phyloP scores from a whole-genome alignment of 2,329 filamentous ascomycete species.

The Neoarthrinium moseri region DNA sequence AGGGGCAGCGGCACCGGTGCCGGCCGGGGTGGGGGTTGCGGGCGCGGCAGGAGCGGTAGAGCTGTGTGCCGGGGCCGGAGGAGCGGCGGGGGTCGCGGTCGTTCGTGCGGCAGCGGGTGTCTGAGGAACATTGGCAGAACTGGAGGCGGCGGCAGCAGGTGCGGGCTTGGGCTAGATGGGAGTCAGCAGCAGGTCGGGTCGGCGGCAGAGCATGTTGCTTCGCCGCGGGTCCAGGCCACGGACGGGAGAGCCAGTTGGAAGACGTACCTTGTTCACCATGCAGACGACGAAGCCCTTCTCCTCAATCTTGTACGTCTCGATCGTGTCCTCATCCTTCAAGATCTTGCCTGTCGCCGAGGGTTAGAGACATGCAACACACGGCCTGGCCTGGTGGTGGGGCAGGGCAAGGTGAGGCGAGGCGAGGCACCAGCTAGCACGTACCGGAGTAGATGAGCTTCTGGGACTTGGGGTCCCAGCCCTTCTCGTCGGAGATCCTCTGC shows the following conservation, averaged over 20 bases:
- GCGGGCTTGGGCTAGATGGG: slow-evolving; percentile 67
- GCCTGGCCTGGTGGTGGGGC: no score
- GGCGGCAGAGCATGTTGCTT: slow-evolving; percentile 5
- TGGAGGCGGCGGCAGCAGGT: slow-evolving; percentile 49
- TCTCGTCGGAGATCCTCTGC: slow-evolving; percentile 86
- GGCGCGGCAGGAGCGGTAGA: slow-evolving; percentile 46
- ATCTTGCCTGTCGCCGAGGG: slow-evolving; percentile 76
- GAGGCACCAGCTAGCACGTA: no score
- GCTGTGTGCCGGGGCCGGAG: slow-evolving; percentile 48
- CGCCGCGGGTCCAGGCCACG: not conserved
- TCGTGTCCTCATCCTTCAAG: slow-evolving; percentile 93
- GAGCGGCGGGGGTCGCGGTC: slow-evolving; percentile 49
- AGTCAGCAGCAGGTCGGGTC: slow-evolving; percentile 10
- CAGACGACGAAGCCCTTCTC: slow-evolving; percentile 99
- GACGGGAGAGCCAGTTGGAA: no score
- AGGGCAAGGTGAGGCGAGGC: not conserved
- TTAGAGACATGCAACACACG: not conserved
- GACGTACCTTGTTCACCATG: slow-evolving; percentile 93
- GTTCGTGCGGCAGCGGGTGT: slow-evolving; percentile 59
- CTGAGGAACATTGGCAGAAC: slow-evolving; percentile 58
- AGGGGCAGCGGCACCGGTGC: slow-evolving; percentile 50
- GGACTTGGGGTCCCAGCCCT: slow-evolving; percentile 86
- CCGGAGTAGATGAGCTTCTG: slow-evolving; percentile 99
- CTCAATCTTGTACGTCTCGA: slow-evolving; percentile 96
- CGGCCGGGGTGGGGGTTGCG: slow-evolving; percentile 55